These are phyloP conservation scores for Eurotiales sp. DNA, from an alignment of 2,329 filamentous ascomycete species.

Conservation along the genomic window DNA sequence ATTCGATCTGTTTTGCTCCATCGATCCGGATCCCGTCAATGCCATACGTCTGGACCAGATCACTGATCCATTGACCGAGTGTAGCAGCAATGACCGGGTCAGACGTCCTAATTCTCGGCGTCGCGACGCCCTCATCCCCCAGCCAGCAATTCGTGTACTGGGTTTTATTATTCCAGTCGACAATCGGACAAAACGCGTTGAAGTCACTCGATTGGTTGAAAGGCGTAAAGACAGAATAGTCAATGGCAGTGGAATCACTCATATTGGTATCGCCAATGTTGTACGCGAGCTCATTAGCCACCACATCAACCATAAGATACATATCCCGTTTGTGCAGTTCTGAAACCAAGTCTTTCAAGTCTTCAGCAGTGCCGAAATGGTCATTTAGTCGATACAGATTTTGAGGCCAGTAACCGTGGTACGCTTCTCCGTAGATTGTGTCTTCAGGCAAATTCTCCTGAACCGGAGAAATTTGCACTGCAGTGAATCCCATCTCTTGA, in stretches of 20 bases:
- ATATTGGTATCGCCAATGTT: conserved; percentile 14
- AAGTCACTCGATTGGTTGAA: conserved; percentile 25
- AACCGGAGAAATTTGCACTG: conserved; percentile 40
- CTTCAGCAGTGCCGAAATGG: conserved; percentile 42
- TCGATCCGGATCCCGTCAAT: conserved; percentile 47
- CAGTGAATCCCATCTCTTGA: conserved; percentile 42
- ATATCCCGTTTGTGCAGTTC: conserved; percentile 42
- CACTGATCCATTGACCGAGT: conserved; percentile 34
- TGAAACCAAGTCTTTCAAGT: conserved; percentile 40
- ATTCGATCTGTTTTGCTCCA: conserved; percentile 43
- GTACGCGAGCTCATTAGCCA: conserved; percentile 41
- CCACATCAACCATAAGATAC: conserved; percentile 49
- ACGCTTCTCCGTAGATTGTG: conserved; percentile 36
- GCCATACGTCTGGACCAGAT: conserved; percentile 35
- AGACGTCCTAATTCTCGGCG: conserved; percentile 41
- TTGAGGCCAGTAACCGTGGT: conserved; percentile 46
- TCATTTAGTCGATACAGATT: conserved; percentile 43
- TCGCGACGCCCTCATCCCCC: conserved; percentile 42
- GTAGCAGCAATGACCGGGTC: conserved; percentile 30
- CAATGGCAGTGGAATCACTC: conserved; percentile 10
- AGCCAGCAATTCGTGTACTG: conserved; percentile 45
- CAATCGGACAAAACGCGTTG: conserved; percentile 27
- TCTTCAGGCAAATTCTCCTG: conserved; percentile 28
- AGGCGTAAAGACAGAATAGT: conserved; percentile 19
- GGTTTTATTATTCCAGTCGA: conserved; percentile 24